Evolutionary conservation across 495 filamentous ascomycete genomes (phyloP).

Genomic region (Talaromyces borbonicus): DNA sequence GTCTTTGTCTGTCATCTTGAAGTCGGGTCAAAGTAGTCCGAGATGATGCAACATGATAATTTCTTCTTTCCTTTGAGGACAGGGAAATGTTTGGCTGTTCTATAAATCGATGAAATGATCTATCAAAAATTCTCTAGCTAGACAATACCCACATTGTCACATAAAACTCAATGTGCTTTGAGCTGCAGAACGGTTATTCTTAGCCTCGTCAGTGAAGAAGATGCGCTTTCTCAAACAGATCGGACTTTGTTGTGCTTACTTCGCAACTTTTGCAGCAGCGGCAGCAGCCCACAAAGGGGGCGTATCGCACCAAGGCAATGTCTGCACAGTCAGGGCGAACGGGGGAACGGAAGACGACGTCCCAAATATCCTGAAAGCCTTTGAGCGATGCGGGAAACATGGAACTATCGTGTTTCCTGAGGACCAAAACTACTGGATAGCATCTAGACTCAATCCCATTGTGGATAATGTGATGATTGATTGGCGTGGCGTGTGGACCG

Average conservation of each 20-base stretch:
- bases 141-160: no score
- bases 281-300: neutral
- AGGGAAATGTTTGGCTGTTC: neutral
- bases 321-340: conserved; percentile 20
- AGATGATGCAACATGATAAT: neutral
- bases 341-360: conserved; percentile 33
- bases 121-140: no score
- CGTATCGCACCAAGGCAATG: conserved; percentile 7
- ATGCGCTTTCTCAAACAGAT: conserved; percentile 2
- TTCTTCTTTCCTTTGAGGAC: neutral
- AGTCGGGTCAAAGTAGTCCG: neutral
- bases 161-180: no score
- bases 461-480: conserved; percentile 35
- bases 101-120: no score
- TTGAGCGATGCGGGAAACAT: conserved; percentile 37
- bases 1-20: neutral
- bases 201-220: no score
- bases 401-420: conserved; percentile 44
- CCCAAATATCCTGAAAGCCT: conserved; percentile 40
- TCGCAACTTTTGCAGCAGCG: conserved; percentile 1
- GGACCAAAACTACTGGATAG: conserved; percentile 41
- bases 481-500: conserved; percentile 39
- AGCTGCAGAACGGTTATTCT: no score
- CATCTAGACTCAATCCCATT: conserved; percentile 36
- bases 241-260: neutral